Percentiles rank a stretch among this genome's conserved stretches.
Conservation (phyloP, 495 filamentous ascomycete genomes). For the Aspergillus steynii region DNA sequence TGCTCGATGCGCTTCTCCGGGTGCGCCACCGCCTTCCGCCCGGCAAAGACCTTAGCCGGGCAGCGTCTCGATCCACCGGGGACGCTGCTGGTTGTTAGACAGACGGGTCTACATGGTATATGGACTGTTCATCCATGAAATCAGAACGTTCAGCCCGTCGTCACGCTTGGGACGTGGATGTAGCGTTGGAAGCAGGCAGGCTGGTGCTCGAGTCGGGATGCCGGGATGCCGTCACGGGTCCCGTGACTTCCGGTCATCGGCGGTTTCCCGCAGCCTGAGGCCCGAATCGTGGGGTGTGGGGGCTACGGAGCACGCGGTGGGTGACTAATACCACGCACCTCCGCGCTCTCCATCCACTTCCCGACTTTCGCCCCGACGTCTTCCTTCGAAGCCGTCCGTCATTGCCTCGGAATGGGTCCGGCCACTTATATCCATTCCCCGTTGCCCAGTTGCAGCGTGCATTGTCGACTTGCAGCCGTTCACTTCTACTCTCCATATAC, state of each 20-base stretch:
- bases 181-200: too few species aligned
- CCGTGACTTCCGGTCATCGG: background rate
- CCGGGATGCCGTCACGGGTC: too few species aligned
- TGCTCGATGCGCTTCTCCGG: background rate
- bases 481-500: conserved; percentile 10
- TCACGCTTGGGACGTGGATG: too few species aligned
- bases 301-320: background rate
- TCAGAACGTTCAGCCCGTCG: too few species aligned
- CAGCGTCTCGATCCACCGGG: too few species aligned
- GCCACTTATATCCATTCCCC: background rate
- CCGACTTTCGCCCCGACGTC: conserved; percentile 23
- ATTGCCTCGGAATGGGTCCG: conserved; percentile 21
- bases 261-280: background rate
- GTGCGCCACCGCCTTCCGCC: conserved; percentile 11
- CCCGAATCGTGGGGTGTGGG: background rate
- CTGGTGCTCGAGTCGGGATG: too few species aligned
- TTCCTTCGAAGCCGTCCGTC: conserved; percentile 4
- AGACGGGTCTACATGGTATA: too few species aligned
- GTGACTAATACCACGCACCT: background rate
- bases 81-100: too few species aligned
- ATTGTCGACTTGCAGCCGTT: background rate
- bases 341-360: conserved; percentile 15
- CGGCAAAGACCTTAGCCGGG: conserved; percentile 19
- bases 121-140: too few species aligned
- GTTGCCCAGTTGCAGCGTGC: too few species aligned